A percentile compares a stretch with the other conserved stretches of the same genome.
phyloP scores from a whole-genome alignment of 768 basidiomycete species.

The Filobasidium floriforme region DNA sequence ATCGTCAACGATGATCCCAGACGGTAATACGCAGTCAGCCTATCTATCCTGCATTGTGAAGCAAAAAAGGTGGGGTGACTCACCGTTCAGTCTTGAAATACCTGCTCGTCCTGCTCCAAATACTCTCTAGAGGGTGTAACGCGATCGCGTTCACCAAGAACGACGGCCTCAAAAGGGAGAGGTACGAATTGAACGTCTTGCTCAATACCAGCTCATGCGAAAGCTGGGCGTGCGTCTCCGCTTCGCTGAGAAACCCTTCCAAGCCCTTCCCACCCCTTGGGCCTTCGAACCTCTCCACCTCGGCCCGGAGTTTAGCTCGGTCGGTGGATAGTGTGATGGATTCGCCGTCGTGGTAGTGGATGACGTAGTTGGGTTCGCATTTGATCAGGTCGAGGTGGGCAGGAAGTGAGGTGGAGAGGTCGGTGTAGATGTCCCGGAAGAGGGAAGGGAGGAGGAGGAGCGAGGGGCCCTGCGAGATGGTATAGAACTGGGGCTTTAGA shows the following conservation, averaged over 20 bases:
- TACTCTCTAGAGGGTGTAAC: constrained; percentile 43
- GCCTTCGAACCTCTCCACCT: constrained; percentile 48
- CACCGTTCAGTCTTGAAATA: constrained; percentile 44
- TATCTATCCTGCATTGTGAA: too few relatives aligned
- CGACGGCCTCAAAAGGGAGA: constrained; percentile 43
- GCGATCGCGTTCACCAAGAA: constrained; percentile 41
- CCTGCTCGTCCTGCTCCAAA: constrained; percentile 38
- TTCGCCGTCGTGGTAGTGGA: constrained; percentile 48
- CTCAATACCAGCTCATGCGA: constrained; percentile 46
- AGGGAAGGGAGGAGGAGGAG: constrained; percentile 46
- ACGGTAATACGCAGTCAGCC: too few relatives aligned
- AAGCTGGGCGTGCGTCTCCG: constrained; percentile 43
- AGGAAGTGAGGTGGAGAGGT: constrained; percentile 44
- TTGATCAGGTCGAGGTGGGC: constrained; percentile 47
- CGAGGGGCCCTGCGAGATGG: constrained; percentile 43
- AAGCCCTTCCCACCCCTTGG: constrained; percentile 43
- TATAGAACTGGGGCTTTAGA: too few relatives aligned
- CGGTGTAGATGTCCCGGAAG: constrained; percentile 46
- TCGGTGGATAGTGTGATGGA: constrained; percentile 45
- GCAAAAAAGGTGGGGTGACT: constrained; percentile 1
- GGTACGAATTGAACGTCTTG: constrained; percentile 44
- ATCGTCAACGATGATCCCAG: too few relatives aligned
- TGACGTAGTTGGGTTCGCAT: constrained; percentile 48
- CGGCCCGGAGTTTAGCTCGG: constrained; percentile 42
- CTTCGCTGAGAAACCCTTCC: constrained; percentile 43